Base-by-base conservation (phyloP, 148 eudicot genomes). In the Persicaria maculosa region DNA sequence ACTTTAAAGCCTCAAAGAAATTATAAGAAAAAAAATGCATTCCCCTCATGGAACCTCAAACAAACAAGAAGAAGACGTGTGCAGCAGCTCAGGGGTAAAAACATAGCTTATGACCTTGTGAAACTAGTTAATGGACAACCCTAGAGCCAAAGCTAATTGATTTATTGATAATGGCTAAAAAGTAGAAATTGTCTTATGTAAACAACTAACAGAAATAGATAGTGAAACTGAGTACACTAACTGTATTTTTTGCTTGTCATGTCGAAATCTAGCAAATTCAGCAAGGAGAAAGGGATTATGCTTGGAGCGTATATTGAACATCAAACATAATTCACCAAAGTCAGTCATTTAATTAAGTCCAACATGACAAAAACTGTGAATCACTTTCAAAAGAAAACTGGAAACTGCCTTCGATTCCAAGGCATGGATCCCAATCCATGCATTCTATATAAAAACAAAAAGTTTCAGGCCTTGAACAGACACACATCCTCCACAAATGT, bases 31-130 rank as follows among this genome's bases (percentile, higher is more conserved):
- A 8, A 15, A 12, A 9, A 12, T 64, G 40, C 69, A 31, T 64
- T 31, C 40, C 40, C 40, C 40, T 31, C 40, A 31, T 31, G 40
- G 40, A 31, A 31, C 40, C 40, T 31, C 40, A 31, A 31, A 31
- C 40, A 31, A 31, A 31, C 40, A 1, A 31, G 40, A 31, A 31
- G 40, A 31, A 31, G 40, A 31, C 40, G 31, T 62, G 11, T 36
- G 69, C 44, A 58, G 65, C 40, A 64, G 69, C 45, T 64, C 44
- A 64, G 45, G 69, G 17, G 44, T 64, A 40, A 64, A n/a, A 36
- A 64, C 17, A 31, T 31, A 22, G 12, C 22, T 16, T 31, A 64
- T 9, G 44, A 36, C 31, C 40, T 36, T 11, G 46, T 36, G 69
- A 36, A 36, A 64, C 40, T 8, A 64, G 40, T 64, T 31, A 10